Percentiles rank a stretch among this genome's conserved stretches.
phyloP scores from a whole-genome alignment of 2,329 filamentous ascomycete genomes.

The Graphilbum fragrans region DNA sequence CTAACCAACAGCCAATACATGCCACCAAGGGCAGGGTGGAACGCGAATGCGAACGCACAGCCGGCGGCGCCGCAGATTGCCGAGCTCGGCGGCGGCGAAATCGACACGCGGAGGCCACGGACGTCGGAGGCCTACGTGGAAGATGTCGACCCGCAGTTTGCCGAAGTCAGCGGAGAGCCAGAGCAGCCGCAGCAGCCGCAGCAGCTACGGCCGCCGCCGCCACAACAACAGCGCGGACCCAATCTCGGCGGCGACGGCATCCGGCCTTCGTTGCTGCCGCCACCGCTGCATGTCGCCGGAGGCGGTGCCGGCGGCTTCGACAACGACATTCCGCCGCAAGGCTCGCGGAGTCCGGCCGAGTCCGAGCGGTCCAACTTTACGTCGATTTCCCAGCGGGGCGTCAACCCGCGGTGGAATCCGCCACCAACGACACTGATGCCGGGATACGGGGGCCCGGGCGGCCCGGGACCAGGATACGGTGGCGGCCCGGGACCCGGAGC shows the following conservation, averaged over 20 bases:
- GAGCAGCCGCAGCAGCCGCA: conserved; percentile 9
- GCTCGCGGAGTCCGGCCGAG: conserved; percentile 57
- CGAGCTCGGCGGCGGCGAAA: conserved; percentile 15
- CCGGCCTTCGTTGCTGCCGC: neutral
- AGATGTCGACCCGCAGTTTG: conserved; percentile 84
- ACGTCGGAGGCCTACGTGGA: conserved; percentile 57
- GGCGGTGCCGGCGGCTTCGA: conserved; percentile 8
- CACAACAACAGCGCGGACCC: too few relatives aligned
- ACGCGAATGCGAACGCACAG: conserved; percentile 13
- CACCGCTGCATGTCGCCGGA: conserved; percentile 16
- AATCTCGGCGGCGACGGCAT: neutral
- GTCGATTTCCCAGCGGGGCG: conserved; percentile 73
- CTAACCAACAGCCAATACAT: conserved; percentile 30
- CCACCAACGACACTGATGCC: conserved; percentile 31
- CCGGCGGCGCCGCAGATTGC: conserved; percentile 8
- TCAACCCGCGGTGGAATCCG: conserved; percentile 80
- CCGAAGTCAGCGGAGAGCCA: conserved; percentile 27
- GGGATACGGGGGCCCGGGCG: conserved; percentile 20
- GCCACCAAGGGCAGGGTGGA: conserved; percentile 46
- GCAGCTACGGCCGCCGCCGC: conserved; percentile 16
- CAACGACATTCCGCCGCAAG: conserved; percentile 23
- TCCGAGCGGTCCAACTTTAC: conserved; percentile 82
- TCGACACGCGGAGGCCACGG: conserved; percentile 10
- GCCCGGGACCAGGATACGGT: conserved; percentile 4
- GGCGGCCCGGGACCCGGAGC: conserved; percentile 8